phyloP scores from a whole-genome alignment of 768 basidiomycete genomes.

The Dentipellis fragilis region DNA sequence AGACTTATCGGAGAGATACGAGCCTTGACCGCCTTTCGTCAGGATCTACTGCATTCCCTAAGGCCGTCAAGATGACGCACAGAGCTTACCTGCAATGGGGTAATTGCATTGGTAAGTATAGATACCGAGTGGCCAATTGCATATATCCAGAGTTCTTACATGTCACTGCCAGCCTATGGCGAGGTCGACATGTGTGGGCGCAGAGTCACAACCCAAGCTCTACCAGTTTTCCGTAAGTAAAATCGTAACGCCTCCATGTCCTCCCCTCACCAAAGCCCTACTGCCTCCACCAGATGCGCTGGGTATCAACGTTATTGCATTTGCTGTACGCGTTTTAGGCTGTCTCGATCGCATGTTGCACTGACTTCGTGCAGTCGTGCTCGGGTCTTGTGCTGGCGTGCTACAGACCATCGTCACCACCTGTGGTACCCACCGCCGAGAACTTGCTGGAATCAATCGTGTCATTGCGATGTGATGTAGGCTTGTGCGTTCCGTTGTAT shows the following conservation, averaged over 20 bases:
- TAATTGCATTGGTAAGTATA: background rate
- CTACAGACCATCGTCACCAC: conserved; percentile 17
- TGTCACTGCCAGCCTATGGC: background rate
- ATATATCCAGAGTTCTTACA: no score
- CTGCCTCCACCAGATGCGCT: conserved; percentile 2
- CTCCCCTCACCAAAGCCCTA: background rate
- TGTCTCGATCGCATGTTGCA: background rate
- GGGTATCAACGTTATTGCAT: conserved; percentile 1
- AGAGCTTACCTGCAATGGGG: background rate
- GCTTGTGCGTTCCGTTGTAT: conserved; percentile 17
- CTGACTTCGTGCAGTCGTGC: background rate
- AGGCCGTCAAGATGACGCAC: background rate
- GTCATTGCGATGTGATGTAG: conserved; percentile 4
- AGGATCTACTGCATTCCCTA: background rate
- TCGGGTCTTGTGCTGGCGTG: conserved; percentile 11
- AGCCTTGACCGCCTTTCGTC: background rate
- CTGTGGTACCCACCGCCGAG: conserved; percentile 17
- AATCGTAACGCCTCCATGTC: background rate
- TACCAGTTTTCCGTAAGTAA: conserved; percentile 1
- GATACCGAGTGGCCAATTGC: no score
- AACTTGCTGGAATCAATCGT: conserved; percentile 6
- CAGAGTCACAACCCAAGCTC: background rate
- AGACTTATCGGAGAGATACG: no score
- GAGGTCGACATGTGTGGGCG: conserved; percentile 1
- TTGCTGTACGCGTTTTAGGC: background rate